Evolutionary conservation across 371 early-diverging fungal genomes (phyloP).

Genomic region (Thermomucor indicae-seudaticae): DNA sequence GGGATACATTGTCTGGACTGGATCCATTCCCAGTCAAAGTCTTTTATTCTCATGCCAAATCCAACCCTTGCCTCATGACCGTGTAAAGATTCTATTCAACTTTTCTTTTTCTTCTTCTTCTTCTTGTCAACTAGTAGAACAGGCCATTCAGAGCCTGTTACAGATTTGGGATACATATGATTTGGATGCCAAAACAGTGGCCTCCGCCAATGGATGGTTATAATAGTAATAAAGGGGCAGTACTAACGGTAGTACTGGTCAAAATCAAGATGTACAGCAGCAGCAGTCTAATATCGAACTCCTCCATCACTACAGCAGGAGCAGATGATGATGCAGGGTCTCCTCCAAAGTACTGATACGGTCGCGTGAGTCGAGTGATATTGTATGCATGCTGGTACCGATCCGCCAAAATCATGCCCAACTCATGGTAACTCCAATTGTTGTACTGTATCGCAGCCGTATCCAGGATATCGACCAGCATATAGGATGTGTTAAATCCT

Average conservation of each 20-base stretch:
- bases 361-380: constrained; percentile 16
- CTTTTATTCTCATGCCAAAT: constrained; percentile 14
- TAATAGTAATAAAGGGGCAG: constrained; percentile 1
- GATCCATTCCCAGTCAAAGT: too few relatives aligned
- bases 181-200: constrained; percentile 11
- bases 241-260: too few relatives aligned
- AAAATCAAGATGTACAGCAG: too few relatives aligned
- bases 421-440: constrained; percentile 16
- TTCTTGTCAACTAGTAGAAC: too few relatives aligned
- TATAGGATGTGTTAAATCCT: constrained; percentile 17
- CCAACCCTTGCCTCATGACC: not conserved
- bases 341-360: constrained; percentile 13
- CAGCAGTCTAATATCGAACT: too few relatives aligned
- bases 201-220: constrained; percentile 18
- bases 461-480: constrained; percentile 34
- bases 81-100: constrained; percentile 7
- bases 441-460: constrained; percentile 41
- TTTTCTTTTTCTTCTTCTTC: too few relatives aligned
- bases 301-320: too few relatives aligned
- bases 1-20: constrained; percentile 18
- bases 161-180: constrained; percentile 15
- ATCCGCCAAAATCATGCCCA: constrained; percentile 4
- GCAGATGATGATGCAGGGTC: too few relatives aligned
- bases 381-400: constrained; percentile 14
- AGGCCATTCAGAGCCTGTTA: constrained; percentile 6